Base-by-base conservation (phyloP, 2,329 filamentous ascomycete genomes). In the Geosmithia putterillii region DNA sequence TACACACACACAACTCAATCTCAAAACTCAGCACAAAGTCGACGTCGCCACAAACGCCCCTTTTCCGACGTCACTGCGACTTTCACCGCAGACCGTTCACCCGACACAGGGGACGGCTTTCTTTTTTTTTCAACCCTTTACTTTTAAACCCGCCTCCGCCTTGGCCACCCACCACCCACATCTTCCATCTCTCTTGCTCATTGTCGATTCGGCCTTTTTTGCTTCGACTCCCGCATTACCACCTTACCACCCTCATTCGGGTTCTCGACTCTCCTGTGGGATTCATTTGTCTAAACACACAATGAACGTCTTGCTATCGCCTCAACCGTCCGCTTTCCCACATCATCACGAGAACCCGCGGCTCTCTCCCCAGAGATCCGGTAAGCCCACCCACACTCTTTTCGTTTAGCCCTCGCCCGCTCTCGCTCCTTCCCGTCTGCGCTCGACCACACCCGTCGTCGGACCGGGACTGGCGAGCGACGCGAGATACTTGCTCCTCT, bases 221-320 rank as follows among this genome's bases (percentile, higher is more conserved):
- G 4, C 28, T 32, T 14, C 28, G 10, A n/a, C n/a, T n/a, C n/a
- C n/a, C n/a, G n/a, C 14, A 12, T 3, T 12, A 12, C 8, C 20
- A 14, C 3, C 17, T 22, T 35, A 3, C 23, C 21, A 20, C 19
- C 19, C n/a, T 35, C 17, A 22, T 35, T 40, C 14, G 22, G 34
- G 42, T 39, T 38, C 34, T 21, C 45, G 9, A 38, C 18, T 44
- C 17, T 23, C 43, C 43, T 46, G 28, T 12, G 28, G 5, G 28
- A 12, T 12, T 14, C 28, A 12, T 32, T 32, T 4, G 10, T 32
- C 15, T 3, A 9, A 12, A 32, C 28, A 12, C 58, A 71, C 49
- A 45, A 82, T 82, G 78, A 80, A 80, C 59, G 67, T 78, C 57
- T 58, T 81, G 60, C 60, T 81, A 50, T 71, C 74, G 54, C 71